Evolutionary conservation across 2,329 filamentous ascomycete species (phyloP).

Genomic region (Trichoderma simmonsii): DNA sequence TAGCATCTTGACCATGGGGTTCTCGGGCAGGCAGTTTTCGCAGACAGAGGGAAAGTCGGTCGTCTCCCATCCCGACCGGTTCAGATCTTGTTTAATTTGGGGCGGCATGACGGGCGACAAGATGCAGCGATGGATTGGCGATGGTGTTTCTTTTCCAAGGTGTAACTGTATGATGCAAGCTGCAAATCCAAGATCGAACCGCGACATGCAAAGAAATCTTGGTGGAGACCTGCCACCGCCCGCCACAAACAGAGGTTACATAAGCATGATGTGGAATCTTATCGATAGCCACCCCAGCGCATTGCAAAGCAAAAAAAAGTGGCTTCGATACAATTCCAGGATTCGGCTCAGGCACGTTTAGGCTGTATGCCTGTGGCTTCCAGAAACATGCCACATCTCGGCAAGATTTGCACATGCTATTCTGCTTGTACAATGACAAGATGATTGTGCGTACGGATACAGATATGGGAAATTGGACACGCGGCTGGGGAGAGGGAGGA

Average conservation of each 20-base stretch:
- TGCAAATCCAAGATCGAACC: slow-evolving; percentile 11
- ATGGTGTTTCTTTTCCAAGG: background rate
- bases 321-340: background rate
- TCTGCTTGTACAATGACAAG: background rate
- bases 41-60: slow-evolving; percentile 86
- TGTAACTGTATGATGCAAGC: background rate
- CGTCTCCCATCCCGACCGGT: slow-evolving; percentile 93
- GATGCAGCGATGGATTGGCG: background rate
- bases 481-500: background rate
- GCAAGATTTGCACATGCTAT: background rate
- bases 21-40: slow-evolving; percentile 92
- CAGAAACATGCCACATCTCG: background rate
- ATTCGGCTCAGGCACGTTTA: background rate
- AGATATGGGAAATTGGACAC: background rate
- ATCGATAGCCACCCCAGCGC: slow-evolving; percentile 26
- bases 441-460: background rate
- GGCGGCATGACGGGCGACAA: slow-evolving; percentile 61
- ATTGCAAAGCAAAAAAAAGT: slow-evolving; percentile 9
- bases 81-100: slow-evolving; percentile 94
- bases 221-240: slow-evolving; percentile 7
- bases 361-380: background rate
- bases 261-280: slow-evolving; percentile 22
- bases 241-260: background rate
- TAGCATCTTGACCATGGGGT: slow-evolving; percentile 97
- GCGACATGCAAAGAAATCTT: slow-evolving; percentile 14